A percentile compares a stretch with the other conserved stretches of the same genome.
Conservation (phyloP, 305 asterid genomes). For the Fraxinus sp. region DNA sequence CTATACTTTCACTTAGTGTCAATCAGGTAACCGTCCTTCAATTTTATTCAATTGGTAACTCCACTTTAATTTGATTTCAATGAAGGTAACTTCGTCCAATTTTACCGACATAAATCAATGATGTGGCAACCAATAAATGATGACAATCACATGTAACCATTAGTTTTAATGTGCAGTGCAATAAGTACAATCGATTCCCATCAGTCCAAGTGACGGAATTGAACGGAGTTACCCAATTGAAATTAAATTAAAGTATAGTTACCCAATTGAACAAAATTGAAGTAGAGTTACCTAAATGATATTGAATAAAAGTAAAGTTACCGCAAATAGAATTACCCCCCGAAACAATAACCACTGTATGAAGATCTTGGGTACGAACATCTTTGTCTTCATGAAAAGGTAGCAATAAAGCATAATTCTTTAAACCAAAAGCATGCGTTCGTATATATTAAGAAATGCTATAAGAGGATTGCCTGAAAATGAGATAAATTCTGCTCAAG, state of each 20-base stretch:
- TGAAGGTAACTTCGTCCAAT: neutral
- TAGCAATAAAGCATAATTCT: neutral
- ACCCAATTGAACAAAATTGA: neutral
- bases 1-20: neutral
- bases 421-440: neutral
- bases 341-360: neutral
- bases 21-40: neutral
- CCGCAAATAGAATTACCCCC: neutral
- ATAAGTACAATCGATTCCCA: neutral
- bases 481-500: neutral
- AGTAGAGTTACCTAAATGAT: neutral
- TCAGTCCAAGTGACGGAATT: neutral
- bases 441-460: neutral
- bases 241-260: neutral
- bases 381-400: neutral
- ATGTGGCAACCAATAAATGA: neutral
- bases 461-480: neutral
- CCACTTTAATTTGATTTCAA: neutral
- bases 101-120: neutral
- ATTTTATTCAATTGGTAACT: neutral
- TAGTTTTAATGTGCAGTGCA: neutral
- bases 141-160: neutral
- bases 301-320: neutral
- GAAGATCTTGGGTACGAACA: neutral
- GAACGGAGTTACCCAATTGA: neutral